These are phyloP conservation scores for Lupinus albus DNA, from an alignment of 306 rosid species.

Conservation along the genomic window DNA sequence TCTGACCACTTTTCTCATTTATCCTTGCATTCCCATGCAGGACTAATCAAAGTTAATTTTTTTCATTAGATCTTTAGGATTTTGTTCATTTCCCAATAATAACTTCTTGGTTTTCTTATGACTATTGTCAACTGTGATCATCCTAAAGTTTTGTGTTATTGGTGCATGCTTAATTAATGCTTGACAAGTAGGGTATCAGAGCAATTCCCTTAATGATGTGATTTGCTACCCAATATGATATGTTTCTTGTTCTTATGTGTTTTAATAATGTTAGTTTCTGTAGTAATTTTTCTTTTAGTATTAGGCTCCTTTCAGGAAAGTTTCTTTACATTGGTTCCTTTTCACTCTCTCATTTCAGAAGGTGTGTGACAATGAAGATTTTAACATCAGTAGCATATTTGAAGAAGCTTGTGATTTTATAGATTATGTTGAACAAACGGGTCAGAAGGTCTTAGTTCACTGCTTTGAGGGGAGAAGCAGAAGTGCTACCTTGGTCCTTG, in stretches of 20 bases:
- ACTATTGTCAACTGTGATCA: background rate
- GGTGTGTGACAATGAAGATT: conserved; percentile 76
- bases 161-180: too few relatives aligned
- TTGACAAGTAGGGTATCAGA: too few relatives aligned
- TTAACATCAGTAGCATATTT: conserved; percentile 72
- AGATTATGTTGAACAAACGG: conserved; percentile 67
- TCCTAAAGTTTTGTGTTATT: background rate
- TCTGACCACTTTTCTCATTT: too few relatives aligned
- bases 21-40: conserved; percentile 11
- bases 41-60: background rate
- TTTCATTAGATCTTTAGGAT: too few relatives aligned
- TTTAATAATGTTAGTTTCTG: conserved; percentile 5
- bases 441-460: conserved; percentile 83
- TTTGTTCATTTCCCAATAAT: conserved; percentile 8
- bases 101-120: background rate
- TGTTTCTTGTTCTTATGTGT: background rate
- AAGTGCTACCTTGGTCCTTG: conserved; percentile 88
- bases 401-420: conserved; percentile 80
- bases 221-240: conserved; percentile 12
- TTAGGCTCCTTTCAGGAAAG: conserved; percentile 9
- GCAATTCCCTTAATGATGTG: background rate
- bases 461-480: conserved; percentile 98
- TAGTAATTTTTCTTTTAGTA: background rate
- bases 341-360: conserved; percentile 41
- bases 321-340: conserved; percentile 33